These are phyloP conservation scores for Dactylonectria estremocensis DNA, from an alignment of 2,329 filamentous ascomycete species.

Conservation along the genomic window DNA sequence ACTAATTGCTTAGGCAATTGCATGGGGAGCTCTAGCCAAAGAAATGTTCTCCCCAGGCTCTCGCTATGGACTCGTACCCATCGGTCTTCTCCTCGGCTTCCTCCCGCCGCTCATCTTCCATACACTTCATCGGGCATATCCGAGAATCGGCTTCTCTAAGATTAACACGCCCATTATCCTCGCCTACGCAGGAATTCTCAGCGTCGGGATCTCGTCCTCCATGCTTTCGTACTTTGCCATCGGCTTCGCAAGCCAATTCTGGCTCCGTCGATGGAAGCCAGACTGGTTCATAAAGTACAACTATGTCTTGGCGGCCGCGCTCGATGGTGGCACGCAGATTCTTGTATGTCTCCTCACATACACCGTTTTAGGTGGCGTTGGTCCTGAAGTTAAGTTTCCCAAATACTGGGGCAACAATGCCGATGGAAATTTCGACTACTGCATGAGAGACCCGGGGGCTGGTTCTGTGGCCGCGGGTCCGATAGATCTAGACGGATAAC, in stretches of 20 bases:
- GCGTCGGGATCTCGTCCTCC: not conserved
- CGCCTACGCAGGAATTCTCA: not conserved
- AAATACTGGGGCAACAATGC: slow-evolving; percentile 7
- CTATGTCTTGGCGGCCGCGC: slow-evolving; percentile 30
- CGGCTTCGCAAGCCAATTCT: slow-evolving; percentile 9
- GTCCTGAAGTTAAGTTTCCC: slow-evolving; percentile 35
- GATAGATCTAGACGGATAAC: too few relatives aligned
- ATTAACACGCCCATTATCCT: slow-evolving; percentile 13
- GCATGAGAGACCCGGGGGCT: too few relatives aligned
- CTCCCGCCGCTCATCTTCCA: not conserved
- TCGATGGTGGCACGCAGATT: slow-evolving; percentile 42
- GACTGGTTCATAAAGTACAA: slow-evolving; percentile 29
- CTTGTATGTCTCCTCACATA: slow-evolving; percentile 43
- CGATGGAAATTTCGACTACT: not conserved
- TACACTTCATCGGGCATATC: not conserved
- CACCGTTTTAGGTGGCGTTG: slow-evolving; percentile 37
- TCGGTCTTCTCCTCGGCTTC: too few relatives aligned
- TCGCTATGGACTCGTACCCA: too few relatives aligned
- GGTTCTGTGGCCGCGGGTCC: too few relatives aligned
- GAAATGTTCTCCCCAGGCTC: too few relatives aligned
- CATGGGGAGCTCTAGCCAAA: too few relatives aligned
- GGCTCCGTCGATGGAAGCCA: slow-evolving; percentile 12
- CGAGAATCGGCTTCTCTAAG: slow-evolving; percentile 2
- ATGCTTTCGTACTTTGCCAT: slow-evolving; percentile 1
- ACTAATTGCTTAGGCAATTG: too few relatives aligned